Percentiles rank a stretch among this genome's conserved stretches.
phyloP scores from a whole-genome alignment of 306 rosid species.

The Sechiopsis laciniata region DNA sequence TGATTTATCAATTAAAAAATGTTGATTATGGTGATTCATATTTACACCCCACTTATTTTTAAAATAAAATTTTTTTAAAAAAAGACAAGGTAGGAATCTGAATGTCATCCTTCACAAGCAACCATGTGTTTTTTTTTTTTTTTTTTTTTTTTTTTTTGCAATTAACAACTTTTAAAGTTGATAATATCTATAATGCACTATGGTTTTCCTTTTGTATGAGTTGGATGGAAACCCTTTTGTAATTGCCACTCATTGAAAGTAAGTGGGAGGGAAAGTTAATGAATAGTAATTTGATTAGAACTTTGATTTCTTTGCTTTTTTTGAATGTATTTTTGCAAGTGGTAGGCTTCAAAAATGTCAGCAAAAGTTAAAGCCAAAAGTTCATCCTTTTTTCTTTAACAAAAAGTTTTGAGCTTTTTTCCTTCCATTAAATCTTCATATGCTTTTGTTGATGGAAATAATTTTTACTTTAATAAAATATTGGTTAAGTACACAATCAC shows the following conservation, averaged over 20 bases:
- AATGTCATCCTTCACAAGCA: slow-evolving; percentile 12
- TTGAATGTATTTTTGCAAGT: background rate
- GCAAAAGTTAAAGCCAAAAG: background rate
- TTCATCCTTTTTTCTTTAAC: background rate
- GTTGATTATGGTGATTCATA: too few relatives aligned
- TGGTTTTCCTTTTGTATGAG: background rate
- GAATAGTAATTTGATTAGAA: slow-evolving; percentile 1
- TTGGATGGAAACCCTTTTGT: background rate
- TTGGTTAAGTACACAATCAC: background rate
- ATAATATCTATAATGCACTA: background rate
- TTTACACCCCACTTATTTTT: too few relatives aligned
- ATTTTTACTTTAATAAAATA: background rate
- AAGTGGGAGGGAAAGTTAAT: slow-evolving; percentile 1
- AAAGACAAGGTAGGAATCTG: background rate
- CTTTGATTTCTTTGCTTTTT: background rate
- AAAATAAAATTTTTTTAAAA: too few relatives aligned
- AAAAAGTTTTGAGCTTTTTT: background rate
- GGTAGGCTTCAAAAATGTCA: background rate
- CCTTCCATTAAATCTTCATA: background rate
- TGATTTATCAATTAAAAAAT: too few relatives aligned
- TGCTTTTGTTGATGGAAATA: background rate
- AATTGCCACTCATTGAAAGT: background rate
- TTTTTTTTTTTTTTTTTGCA: background rate
- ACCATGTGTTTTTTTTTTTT: background rate
- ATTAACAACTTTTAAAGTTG: background rate